These are phyloP conservation scores for Colletotrichum sp. DNA, from an alignment of 2,329 filamentous ascomycete genomes.

Conservation along the genomic window DNA sequence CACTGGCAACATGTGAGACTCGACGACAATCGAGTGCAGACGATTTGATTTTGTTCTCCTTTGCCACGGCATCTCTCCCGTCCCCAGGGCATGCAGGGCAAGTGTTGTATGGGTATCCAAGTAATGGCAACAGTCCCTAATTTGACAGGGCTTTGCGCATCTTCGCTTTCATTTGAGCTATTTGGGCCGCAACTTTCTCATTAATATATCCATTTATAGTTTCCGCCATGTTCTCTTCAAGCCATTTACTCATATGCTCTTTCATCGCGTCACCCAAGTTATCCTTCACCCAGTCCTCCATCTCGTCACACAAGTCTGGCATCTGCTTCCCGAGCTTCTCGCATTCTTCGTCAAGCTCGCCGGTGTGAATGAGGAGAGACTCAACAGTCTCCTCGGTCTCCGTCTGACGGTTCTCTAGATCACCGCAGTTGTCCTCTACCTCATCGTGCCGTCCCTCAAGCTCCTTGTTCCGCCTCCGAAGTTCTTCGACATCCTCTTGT, in stretches of 20 bases:
- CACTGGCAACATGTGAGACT: too few species aligned
- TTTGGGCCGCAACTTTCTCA: background rate
- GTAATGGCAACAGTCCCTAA: background rate
- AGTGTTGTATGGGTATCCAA: too few species aligned
- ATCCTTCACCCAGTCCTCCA: background rate
- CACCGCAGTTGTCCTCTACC: background rate
- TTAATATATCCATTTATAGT: background rate
- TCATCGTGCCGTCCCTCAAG: background rate
- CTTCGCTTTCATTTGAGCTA: background rate
- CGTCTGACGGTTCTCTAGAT: background rate
- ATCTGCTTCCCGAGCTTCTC: constrained; percentile 4
- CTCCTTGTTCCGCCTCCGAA: background rate
- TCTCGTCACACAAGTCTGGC: background rate
- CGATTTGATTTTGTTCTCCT: too few species aligned
- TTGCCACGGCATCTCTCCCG: too few species aligned
- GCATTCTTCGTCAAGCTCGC: background rate
- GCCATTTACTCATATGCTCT: background rate
- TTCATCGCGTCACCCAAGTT: background rate
- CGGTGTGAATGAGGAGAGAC: background rate
- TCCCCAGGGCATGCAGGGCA: too few species aligned
- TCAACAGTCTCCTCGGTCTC: background rate
- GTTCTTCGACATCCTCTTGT: background rate
- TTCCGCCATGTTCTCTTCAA: constrained; percentile 1
- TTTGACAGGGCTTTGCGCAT: background rate
- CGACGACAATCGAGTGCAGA: too few species aligned